Evolutionary conservation across 192 early-diverging fungal genomes (phyloP).

Genomic region (Gryganskiella cystojenkinii): DNA sequence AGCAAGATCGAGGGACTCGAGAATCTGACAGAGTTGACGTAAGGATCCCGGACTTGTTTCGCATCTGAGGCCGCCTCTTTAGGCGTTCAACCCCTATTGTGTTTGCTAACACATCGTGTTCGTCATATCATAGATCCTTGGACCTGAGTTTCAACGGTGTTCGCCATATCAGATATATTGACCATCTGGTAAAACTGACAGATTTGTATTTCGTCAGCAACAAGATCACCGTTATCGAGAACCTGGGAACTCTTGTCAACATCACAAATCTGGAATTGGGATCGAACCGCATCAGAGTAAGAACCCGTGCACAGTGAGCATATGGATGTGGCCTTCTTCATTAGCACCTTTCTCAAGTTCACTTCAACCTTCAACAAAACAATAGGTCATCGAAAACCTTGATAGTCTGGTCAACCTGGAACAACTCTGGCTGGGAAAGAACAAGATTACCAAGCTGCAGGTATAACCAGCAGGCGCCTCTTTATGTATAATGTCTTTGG

Average conservation of each 20-base stretch:
- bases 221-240: conserved; percentile 87
- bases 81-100: too few relatives aligned
- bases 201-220: conserved; percentile 95
- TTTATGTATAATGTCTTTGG: neutral
- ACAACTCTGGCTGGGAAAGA: conserved; percentile 97
- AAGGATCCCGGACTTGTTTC: conserved; percentile 21
- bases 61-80: too few relatives aligned
- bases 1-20: conserved; percentile 76
- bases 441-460: conserved; percentile 91
- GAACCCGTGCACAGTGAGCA: neutral
- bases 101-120: neutral
- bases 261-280: conserved; percentile 93
- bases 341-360: neutral
- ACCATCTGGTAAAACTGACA: conserved; percentile 65
- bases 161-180: conserved; percentile 77
- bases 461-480: conserved; percentile 38
- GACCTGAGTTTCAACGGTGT: conserved; percentile 99
- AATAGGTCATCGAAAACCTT: conserved; percentile 81
- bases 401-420: conserved; percentile 83
- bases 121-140: conserved; percentile 53
- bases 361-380: too few relatives aligned
- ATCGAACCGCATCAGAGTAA: conserved; percentile 91
- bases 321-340: neutral
- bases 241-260: conserved; percentile 70
- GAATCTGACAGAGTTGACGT: conserved; percentile 69